Evolutionary conservation across 108 stramenopile genomes (phyloP).

Genomic region (Skeletonema marinoi): DNA sequence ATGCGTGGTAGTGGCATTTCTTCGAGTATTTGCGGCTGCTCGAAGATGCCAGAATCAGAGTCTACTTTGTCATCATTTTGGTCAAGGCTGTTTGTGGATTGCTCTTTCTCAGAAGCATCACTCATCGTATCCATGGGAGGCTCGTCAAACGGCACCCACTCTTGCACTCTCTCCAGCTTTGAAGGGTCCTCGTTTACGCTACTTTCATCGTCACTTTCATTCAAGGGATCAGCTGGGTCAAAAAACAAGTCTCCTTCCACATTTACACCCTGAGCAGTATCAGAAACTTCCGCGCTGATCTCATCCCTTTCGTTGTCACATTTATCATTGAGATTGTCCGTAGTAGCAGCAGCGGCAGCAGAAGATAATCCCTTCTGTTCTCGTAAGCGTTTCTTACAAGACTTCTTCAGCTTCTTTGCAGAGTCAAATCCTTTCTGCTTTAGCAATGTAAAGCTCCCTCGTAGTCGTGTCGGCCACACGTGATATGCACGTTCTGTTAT

Average conservation of each 20-base stretch:
- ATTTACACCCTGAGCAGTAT: constrained; percentile 26
- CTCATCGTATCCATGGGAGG: constrained; percentile 27
- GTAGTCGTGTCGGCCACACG: constrained; percentile 77
- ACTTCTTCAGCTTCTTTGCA: constrained; percentile 61
- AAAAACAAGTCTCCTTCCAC: constrained; percentile 86
- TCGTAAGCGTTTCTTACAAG: constrained; percentile 62
- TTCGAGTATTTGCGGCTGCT: constrained; percentile 74
- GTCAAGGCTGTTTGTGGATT: not conserved
- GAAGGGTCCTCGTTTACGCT: constrained; percentile 48
- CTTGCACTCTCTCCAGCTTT: constrained; percentile 24
- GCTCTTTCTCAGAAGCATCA: not conserved
- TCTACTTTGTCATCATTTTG: constrained; percentile 11
- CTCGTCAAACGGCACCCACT: constrained; percentile 55
- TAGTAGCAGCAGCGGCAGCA: not conserved
- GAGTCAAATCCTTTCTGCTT: constrained; percentile 32
- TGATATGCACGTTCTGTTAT: constrained; percentile 74
- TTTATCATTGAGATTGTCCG: not conserved
- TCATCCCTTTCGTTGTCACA: not conserved
- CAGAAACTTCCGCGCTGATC: constrained; percentile 3
- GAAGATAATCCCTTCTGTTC: constrained; percentile 4
- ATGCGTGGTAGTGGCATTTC: constrained; percentile 89
- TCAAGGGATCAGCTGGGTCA: constrained; percentile 58
- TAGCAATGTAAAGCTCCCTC: constrained; percentile 67
- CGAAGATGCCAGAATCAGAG: not conserved
- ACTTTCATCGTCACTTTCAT: constrained; percentile 68